Percentiles rank a stretch among this genome's conserved stretches.
Evolutionary conservation across 2,329 filamentous ascomycete species (phyloP).

Genomic region (Diaporthe vexans): DNA sequence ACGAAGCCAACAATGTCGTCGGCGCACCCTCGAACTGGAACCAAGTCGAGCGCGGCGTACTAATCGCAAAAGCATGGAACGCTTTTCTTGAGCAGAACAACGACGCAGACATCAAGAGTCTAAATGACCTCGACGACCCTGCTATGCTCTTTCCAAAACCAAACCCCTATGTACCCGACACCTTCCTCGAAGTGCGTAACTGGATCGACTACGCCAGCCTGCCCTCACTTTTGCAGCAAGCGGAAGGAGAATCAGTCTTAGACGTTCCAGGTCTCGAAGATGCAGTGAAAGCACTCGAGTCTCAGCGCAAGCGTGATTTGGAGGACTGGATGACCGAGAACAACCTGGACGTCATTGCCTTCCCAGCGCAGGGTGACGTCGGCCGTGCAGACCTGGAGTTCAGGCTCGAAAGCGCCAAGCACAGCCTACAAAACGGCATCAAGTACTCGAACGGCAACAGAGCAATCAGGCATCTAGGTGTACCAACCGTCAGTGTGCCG

Average conservation of each 20-base stretch:
- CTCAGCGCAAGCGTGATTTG: conserved; percentile 61
- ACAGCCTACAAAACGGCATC: conserved; percentile 64
- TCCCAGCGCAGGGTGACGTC: conserved; percentile 65
- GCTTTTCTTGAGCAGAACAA: conserved; percentile 61
- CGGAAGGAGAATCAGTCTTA: conserved; percentile 51
- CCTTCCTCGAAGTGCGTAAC: conserved; percentile 1
- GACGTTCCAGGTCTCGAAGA: conserved; percentile 57
- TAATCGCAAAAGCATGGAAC: conserved; percentile 62
- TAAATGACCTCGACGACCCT: conserved; percentile 55
- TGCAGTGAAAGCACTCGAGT: conserved; percentile 62
- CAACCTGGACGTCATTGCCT: conserved; percentile 60
- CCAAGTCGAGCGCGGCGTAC: conserved; percentile 1
- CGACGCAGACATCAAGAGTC: conserved; percentile 54
- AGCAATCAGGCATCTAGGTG: conserved; percentile 65
- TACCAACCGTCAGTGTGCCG: conserved; percentile 66
- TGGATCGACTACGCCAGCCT: neutral
- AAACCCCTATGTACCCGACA: conserved; percentile 40
- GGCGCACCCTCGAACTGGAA: conserved; percentile 53
- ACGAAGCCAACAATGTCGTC: conserved; percentile 59
- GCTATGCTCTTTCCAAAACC: conserved; percentile 53
- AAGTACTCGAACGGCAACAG: conserved; percentile 68
- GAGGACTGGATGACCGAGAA: conserved; percentile 64
- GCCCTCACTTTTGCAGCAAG: neutral
- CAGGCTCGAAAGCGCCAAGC: conserved; percentile 48
- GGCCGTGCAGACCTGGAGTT: conserved; percentile 62